Percentiles rank a stretch among this genome's conserved stretches.
phyloP scores from a whole-genome alignment of 164 flowering plant genomes.

The Stephania yunnanensis region DNA sequence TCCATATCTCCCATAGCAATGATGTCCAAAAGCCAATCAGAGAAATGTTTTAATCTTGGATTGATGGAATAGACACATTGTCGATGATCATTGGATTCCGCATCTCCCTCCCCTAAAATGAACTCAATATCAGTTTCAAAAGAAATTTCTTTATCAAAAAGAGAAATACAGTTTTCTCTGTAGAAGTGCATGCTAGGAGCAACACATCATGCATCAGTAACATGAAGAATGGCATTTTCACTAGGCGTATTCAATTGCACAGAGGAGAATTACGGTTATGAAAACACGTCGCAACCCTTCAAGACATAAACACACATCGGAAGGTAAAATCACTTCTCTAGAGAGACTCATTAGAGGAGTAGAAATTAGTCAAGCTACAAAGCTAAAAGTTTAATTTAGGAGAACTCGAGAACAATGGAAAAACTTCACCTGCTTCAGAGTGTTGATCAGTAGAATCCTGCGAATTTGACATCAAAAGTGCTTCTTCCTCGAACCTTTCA shows the following conservation, averaged over 20 bases:
- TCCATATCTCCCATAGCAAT: constrained; percentile 98
- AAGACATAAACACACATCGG: background rate
- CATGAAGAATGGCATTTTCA: background rate
- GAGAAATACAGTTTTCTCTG: background rate
- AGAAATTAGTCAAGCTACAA: background rate
- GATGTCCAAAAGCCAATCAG: constrained; percentile 96
- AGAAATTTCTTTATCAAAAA: background rate
- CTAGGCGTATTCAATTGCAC: background rate
- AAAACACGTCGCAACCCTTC: background rate
- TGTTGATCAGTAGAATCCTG: constrained; percentile 23
- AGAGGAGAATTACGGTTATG: background rate
- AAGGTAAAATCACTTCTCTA: background rate
- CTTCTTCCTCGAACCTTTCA: constrained; percentile 96
- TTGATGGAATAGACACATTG: constrained; percentile 77
- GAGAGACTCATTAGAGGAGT: background rate
- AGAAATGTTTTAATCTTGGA: constrained; percentile 86
- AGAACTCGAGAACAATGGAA: background rate
- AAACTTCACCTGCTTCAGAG: constrained; percentile 39
- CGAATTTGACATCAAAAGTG: constrained; percentile 27
- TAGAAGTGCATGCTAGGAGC: background rate
- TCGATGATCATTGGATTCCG: constrained; percentile 26
- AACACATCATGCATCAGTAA: background rate
- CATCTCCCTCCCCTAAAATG: constrained; percentile 45
- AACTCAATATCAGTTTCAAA: constrained; percentile 5
- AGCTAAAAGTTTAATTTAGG: background rate